Conservation (phyloP, 164 flowering plant genomes). For the Pachysandra terminalis region DNA sequence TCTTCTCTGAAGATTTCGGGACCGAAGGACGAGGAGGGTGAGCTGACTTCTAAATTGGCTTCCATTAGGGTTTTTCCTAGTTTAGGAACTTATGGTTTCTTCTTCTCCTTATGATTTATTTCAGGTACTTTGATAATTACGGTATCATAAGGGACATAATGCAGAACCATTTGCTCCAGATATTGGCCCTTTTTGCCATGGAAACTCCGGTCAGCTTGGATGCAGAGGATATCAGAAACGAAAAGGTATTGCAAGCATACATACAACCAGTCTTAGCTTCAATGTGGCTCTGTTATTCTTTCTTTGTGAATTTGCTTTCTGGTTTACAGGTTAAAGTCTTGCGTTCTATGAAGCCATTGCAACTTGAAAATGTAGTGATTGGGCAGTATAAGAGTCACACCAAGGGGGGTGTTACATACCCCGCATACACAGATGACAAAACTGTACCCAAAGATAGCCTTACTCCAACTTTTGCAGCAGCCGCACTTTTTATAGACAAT, state of each 20-base stretch:
- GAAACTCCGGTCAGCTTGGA: constrained; percentile 96
- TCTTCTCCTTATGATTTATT: neutral
- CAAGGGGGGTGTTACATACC: constrained; percentile 69
- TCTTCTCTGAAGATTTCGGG: constrained; percentile 96
- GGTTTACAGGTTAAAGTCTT: constrained; percentile 77
- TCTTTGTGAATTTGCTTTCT: constrained; percentile 5
- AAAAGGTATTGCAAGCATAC: constrained; percentile 51
- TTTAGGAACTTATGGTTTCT: constrained; percentile 5
- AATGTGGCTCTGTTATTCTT: neutral
- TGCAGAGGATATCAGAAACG: constrained; percentile 92
- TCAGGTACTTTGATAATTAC: constrained; percentile 84
- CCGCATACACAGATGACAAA: constrained; percentile 82
- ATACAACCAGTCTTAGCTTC: neutral
- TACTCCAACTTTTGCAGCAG: constrained; percentile 97
- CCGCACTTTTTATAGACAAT: constrained; percentile 89
- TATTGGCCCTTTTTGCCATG: constrained; percentile 94
- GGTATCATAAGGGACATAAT: constrained; percentile 94
- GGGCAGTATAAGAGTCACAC: constrained; percentile 93
- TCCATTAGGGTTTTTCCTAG: neutral
- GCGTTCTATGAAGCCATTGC: constrained; percentile 79
- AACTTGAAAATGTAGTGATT: constrained; percentile 66
- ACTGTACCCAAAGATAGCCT: constrained; percentile 79
- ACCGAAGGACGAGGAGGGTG: constrained; percentile 99
- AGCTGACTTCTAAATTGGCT: constrained; percentile 4
- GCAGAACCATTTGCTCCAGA: constrained; percentile 96